Conservation (phyloP, 495 filamentous ascomycete genomes). For the Cairneyella variabilis region DNA sequence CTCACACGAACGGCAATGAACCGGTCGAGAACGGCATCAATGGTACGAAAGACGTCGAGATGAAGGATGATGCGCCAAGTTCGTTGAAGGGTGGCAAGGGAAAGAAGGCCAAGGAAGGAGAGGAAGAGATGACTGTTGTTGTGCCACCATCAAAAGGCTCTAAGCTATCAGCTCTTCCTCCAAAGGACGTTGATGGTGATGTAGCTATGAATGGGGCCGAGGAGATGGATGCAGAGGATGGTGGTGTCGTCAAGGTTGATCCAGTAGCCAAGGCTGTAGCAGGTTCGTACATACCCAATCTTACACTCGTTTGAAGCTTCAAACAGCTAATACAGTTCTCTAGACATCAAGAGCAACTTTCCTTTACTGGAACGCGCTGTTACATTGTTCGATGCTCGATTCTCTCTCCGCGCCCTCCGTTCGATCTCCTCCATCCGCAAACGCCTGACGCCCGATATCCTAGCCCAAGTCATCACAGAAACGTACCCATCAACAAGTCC, state of each 20-base stretch:
- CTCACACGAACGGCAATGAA: conserved; percentile 67
- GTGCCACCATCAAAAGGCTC: conserved; percentile 73
- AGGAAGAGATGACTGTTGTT: conserved; percentile 82
- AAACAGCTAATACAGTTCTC: neutral
- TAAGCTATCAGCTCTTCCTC: conserved; percentile 55
- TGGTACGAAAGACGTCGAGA: conserved; percentile 74
- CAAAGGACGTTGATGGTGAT: conserved; percentile 66
- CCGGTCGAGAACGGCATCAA: conserved; percentile 72
- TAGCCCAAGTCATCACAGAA: conserved; percentile 75
- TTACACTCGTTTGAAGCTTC: neutral
- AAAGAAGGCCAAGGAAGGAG: conserved; percentile 59
- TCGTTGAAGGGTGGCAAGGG: conserved; percentile 52
- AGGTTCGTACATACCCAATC: conserved; percentile 34
- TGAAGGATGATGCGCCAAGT: conserved; percentile 69
- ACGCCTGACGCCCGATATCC: conserved; percentile 74
- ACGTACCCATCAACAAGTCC: conserved; percentile 65
- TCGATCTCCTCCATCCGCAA: conserved; percentile 96
- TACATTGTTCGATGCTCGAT: conserved; percentile 88
- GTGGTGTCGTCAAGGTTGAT: conserved; percentile 43
- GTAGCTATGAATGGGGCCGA: conserved; percentile 66
- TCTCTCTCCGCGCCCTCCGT: conserved; percentile 86
- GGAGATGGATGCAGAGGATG: conserved; percentile 37
- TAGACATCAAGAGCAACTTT: conserved; percentile 94
- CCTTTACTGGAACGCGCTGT: conserved; percentile 87
- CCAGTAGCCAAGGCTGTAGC: conserved; percentile 55